phyloP scores from a whole-genome alignment of 2,329 filamentous ascomycete genomes.

The Knoxdaviesia capensis region DNA sequence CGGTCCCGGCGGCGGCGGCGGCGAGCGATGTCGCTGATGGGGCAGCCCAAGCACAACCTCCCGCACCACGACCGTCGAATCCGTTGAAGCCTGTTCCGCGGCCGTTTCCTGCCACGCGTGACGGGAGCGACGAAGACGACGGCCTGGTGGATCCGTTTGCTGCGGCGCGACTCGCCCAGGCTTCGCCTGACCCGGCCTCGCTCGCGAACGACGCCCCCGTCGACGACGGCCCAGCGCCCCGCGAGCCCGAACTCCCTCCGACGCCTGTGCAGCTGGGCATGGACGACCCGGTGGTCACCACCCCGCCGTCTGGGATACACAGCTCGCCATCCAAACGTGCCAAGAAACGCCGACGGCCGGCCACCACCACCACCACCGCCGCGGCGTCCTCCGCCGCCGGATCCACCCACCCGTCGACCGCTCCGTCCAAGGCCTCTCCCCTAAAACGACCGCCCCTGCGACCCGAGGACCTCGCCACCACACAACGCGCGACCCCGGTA shows the following conservation, averaged over 20 bases:
- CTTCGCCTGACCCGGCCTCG: no score
- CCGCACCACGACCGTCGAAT: not conserved
- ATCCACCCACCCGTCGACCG: no score
- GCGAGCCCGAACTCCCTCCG: slow-evolving; percentile 37
- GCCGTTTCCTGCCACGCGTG: slow-evolving; percentile 22
- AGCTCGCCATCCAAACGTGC: slow-evolving; percentile 3
- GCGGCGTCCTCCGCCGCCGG: slow-evolving; percentile 2
- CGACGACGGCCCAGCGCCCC: no score
- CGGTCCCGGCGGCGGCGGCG: no score
- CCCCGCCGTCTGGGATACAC: slow-evolving; percentile 35
- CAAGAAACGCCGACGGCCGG: not conserved
- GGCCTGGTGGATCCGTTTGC: slow-evolving; percentile 14
- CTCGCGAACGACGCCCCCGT: no score
- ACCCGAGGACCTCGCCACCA: no score
- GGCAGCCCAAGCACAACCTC: not conserved
- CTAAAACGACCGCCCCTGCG: slow-evolving; percentile 22
- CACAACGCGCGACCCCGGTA: no score
- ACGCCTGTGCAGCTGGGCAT: slow-evolving; percentile 27
- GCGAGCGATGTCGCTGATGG: not conserved
- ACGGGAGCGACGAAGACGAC: slow-evolving; percentile 18
- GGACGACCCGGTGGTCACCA: slow-evolving; percentile 30
- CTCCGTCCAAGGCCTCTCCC: slow-evolving; percentile 28
- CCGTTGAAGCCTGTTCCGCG: slow-evolving; percentile 19
- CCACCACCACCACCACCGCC: not conserved
- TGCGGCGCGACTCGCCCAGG: no score